These are phyloP conservation scores for Hylodesmum podocarpum DNA, from an alignment of 306 rosid species.

Conservation along the genomic window DNA sequence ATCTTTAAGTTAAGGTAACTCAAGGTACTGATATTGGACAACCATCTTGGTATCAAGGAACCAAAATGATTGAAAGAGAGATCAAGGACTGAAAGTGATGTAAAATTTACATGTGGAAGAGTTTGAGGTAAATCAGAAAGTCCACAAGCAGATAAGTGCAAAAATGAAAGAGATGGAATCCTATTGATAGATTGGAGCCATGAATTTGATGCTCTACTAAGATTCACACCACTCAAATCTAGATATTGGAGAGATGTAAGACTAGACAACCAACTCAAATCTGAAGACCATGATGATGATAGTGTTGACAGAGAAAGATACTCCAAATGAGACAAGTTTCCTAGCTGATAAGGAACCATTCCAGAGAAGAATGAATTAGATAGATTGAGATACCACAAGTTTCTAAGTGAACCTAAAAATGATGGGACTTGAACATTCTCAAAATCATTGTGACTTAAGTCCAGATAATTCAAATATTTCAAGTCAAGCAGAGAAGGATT, in stretches of 20 bases:
- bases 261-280: slow-evolving; percentile 21
- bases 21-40: neutral
- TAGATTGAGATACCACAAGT: slow-evolving; percentile 27
- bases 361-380: neutral
- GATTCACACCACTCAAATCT: neutral
- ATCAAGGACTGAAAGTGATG: neutral
- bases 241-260: slow-evolving; percentile 31
- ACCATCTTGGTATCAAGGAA: neutral
- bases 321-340: slow-evolving; percentile 11
- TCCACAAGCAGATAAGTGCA: neutral
- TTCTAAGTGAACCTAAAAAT: slow-evolving; percentile 7
- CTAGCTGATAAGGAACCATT: slow-evolving; percentile 9
- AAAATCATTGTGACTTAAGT: neutral
- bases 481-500: neutral
- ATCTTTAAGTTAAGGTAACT: neutral
- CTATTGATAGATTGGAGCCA: neutral
- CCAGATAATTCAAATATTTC: neutral
- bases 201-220: neutral
- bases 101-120: neutral
- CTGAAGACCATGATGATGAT: neutral
- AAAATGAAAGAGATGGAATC: neutral
- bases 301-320: neutral
- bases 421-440: neutral
- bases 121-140: neutral
- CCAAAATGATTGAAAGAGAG: neutral